Evolutionary conservation across 441 rosid genomes (phyloP), one percentile per base, ranked within the genome.

Genomic region (Jatropha multifida): DNA sequence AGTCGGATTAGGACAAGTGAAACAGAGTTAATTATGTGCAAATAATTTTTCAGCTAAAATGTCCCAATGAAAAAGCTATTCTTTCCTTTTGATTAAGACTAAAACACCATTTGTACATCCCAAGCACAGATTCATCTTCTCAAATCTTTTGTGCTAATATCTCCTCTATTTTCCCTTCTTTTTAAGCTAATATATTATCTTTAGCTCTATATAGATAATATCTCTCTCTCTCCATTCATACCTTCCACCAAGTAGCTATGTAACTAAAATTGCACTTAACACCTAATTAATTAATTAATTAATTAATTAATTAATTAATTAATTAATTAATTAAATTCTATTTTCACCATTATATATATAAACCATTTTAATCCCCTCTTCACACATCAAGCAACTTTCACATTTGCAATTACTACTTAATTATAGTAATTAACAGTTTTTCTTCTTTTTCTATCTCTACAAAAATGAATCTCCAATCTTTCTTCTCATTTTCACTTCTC

Each of bases 141-240:
- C 32, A 32, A 32, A 32, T 23, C 23, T 23, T 23, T 23, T 23
- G 23, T 23, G 23, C 23, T 23, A 23, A 23, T 32, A 32, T 32
- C 32, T 32, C 32, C 32, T 32, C 32, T 79, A 79, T 81, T 74
- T 68, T 88, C 85, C 5, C 55, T 3, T 80, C 71, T 52, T 77
- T 82, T 81, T n/a, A 74, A 85, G 90, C 86, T 86, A 91, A 70
- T 82, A 79, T 74, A 84, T 83, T 80, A 85, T 64, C 80, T 77
- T 46, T 55, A 27, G 72, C 20, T 5, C 2, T 15, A 15, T 52
- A 10, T 12, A 42, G 46, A 79, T 72, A 69, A 58, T 66, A 74
- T 68, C 60, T 73, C 75, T 75, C 75, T 75, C 71, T 51, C 77
- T 73, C 52, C 67, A 77, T 76, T 81, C 78, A 83, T 81, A 69